Conservation (phyloP, 768 basidiomycete genomes). For the Russula dissimulans region DNA sequence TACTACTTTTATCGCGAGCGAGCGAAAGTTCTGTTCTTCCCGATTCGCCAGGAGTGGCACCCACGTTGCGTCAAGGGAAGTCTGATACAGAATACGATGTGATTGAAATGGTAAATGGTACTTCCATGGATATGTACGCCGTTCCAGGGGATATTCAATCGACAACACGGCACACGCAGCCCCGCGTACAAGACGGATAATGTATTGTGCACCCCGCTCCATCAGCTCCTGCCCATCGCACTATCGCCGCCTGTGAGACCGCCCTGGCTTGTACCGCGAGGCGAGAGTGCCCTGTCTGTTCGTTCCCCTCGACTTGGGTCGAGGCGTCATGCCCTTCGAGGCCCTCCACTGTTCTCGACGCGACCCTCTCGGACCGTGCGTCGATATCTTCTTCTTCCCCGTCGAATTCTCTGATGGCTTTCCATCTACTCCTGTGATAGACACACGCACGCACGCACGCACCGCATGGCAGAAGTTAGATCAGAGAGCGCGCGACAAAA, state of each 20-base stretch:
- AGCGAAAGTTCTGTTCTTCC: neutral
- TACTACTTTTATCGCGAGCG: neutral
- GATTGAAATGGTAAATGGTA: neutral
- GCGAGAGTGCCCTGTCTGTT: constrained; percentile 59
- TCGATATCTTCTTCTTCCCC: constrained; percentile 46
- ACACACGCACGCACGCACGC: constrained; percentile 11
- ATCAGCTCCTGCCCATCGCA: constrained; percentile 15
- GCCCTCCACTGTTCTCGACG: constrained; percentile 74
- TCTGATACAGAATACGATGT: constrained; percentile 2
- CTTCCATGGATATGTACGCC: constrained; percentile 5
- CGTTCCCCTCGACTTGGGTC: constrained; percentile 43
- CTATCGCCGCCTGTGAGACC: constrained; percentile 60
- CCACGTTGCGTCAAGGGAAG: constrained; percentile 25
- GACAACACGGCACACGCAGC: neutral
- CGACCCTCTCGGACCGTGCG: constrained; percentile 70
- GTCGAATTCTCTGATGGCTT: constrained; percentile 23
- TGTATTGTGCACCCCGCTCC: neutral
- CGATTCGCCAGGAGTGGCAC: constrained; percentile 24
- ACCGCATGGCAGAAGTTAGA: neutral
- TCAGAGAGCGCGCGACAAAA: neutral
- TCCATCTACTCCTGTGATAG: constrained; percentile 49
- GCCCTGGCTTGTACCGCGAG: constrained; percentile 57
- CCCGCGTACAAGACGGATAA: neutral
- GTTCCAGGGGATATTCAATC: neutral
- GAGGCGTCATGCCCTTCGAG: constrained; percentile 62